phyloP scores from a whole-genome alignment of 2,329 filamentous ascomycete species.

The Xylariaceae sp. region DNA sequence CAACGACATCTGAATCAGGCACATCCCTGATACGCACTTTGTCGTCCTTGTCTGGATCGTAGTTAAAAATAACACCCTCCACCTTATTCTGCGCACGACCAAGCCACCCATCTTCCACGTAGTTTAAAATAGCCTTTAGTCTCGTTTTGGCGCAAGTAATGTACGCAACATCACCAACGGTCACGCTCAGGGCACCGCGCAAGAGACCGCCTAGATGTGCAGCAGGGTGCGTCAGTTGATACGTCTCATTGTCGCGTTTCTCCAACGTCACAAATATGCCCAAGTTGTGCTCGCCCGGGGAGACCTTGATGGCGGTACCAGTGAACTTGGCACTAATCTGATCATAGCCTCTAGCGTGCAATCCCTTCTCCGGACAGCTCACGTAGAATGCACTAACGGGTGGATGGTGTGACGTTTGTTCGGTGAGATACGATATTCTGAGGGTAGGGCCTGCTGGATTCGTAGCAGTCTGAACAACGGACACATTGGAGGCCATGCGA shows the following conservation, averaged over 20 bases:
- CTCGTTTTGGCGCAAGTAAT: slow-evolving; percentile 85
- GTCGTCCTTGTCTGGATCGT: slow-evolving; percentile 80
- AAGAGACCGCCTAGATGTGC: slow-evolving; percentile 86
- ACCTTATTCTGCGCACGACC: slow-evolving; percentile 88
- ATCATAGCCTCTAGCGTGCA: slow-evolving; percentile 85
- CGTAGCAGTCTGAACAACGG: slow-evolving; percentile 45
- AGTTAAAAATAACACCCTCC: slow-evolving; percentile 83
- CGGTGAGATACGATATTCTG: slow-evolving; percentile 87
- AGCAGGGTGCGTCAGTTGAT: slow-evolving; percentile 91
- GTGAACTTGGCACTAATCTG: slow-evolving; percentile 98
- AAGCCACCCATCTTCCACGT: slow-evolving; percentile 92
- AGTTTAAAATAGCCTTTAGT: slow-evolving; percentile 87
- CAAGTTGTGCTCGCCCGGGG: slow-evolving; percentile 86
- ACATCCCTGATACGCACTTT: slow-evolving; percentile 80
- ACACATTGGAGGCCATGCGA: slow-evolving; percentile 45
- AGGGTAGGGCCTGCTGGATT: slow-evolving; percentile 49
- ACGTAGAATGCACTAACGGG: slow-evolving; percentile 95
- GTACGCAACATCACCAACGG: slow-evolving; percentile 83
- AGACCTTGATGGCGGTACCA: slow-evolving; percentile 86
- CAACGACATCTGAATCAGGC: slow-evolving; percentile 75
- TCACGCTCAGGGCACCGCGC: slow-evolving; percentile 80
- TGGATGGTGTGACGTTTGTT: slow-evolving; percentile 96
- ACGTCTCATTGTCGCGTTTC: slow-evolving; percentile 77
- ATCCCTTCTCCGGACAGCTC: slow-evolving; percentile 83
- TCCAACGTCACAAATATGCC: slow-evolving; percentile 91